phyloP scores from a whole-genome alignment of 106 monocot genomes.

The Acorus gramineus region DNA sequence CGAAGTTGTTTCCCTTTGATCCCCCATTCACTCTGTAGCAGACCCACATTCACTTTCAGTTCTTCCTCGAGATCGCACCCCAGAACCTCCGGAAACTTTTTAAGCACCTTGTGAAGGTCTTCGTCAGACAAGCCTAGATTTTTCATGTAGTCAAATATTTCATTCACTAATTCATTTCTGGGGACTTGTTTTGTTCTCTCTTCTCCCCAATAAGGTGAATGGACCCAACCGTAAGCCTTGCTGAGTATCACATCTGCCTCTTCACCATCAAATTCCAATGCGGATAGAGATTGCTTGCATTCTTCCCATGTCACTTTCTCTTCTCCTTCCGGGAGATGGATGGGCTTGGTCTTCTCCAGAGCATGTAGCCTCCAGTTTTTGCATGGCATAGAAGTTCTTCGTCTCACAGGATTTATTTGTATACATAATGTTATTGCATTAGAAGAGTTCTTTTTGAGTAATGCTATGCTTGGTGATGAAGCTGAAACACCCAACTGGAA shows the following conservation, averaged over 20 bases:
- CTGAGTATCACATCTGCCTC: constrained; percentile 56
- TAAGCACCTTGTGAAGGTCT: constrained; percentile 76
- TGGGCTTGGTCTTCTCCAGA: constrained; percentile 19
- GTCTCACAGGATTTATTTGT: too few relatives aligned
- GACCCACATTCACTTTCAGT: constrained; percentile 48
- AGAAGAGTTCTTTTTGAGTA: too few relatives aligned
- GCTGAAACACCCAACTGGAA: too few relatives aligned
- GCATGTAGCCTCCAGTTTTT: constrained; percentile 21
- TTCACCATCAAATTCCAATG: constrained; percentile 40
- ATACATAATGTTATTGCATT: too few relatives aligned
- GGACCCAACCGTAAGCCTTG: constrained; percentile 81
- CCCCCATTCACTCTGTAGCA: constrained; percentile 74
- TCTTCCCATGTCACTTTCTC: constrained; percentile 48
- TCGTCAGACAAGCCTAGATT: constrained; percentile 60
- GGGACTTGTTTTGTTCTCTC: constrained; percentile 57
- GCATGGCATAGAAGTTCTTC: too few relatives aligned
- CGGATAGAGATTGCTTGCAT: constrained; percentile 34
- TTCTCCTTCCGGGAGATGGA: constrained; percentile 27
- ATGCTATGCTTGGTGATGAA: too few relatives aligned
- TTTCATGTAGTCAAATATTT: constrained; percentile 44
- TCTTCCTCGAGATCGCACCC: constrained; percentile 67
- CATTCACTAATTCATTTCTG: constrained; percentile 21
- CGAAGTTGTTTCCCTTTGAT: constrained; percentile 68
- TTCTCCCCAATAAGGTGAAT: constrained; percentile 94
- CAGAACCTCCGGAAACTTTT: constrained; percentile 88